Percentiles rank a stretch among this genome's conserved stretches.
These are phyloP conservation scores for Trichomonas vaginalis DNA, from an alignment of 208 protist species.

Conservation along the genomic window DNA sequence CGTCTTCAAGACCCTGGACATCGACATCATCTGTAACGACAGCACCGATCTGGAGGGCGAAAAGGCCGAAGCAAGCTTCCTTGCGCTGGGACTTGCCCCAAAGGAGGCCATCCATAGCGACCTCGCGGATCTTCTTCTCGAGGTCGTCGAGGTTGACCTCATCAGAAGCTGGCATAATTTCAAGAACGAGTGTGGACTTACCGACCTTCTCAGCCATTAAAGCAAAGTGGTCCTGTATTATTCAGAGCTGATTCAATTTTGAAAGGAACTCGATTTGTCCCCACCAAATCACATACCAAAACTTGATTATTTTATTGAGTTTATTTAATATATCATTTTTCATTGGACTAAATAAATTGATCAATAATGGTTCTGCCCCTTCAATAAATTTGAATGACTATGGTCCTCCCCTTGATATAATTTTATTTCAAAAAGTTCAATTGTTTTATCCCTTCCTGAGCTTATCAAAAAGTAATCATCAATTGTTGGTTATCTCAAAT, in stretches of 20 bases:
- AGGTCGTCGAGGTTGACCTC: background rate
- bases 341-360: no score
- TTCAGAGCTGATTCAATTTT: background rate
- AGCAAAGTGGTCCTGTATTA: background rate
- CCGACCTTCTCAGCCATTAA: background rate
- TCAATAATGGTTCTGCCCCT: no score
- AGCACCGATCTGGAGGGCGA: background rate
- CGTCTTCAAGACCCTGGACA: background rate
- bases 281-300: no score
- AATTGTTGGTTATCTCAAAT: no score
- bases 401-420: no score
- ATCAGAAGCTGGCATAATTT: background rate
- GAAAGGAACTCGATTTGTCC: background rate
- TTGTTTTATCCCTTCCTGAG: no score
- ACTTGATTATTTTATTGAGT: no score
- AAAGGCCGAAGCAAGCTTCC: background rate
- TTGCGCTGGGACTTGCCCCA: background rate
- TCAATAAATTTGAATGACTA: no score
- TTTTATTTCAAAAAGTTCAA: no score
- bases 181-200: slow-evolving; percentile 11
- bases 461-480: no score
- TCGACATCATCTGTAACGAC: slow-evolving; percentile 16
- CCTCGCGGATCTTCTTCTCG: background rate
- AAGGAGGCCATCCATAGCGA: background rate
- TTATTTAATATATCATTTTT: no score